Conservation (phyloP, 129 eudicot genomes). For the Heracleum sosnowskyi region DNA sequence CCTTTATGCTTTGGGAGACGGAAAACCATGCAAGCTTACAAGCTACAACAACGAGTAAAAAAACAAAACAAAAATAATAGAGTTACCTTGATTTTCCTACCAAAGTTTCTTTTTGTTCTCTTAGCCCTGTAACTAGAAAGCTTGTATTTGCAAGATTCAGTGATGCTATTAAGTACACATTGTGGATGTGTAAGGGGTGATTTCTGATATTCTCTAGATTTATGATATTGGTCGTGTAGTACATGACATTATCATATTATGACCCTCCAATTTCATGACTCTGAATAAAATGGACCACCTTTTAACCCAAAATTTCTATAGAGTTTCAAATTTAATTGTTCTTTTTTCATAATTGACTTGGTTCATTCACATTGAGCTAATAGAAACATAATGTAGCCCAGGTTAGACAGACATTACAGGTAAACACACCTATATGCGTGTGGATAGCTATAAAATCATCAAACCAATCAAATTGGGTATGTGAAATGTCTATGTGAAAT, state of each 20-base stretch:
- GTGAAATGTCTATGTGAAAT: background rate
- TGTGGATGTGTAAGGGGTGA: slow-evolving; percentile 52
- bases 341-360: background rate
- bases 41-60: background rate
- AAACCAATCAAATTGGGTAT: background rate
- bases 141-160: slow-evolving; percentile 73
- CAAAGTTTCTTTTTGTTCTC: slow-evolving; percentile 88
- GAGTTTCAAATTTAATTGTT: no score
- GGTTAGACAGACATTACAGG: no score
- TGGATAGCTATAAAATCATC: background rate
- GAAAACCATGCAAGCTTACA: background rate
- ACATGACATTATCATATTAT: background rate
- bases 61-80: background rate
- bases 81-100: slow-evolving; percentile 62
- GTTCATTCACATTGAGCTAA: background rate
- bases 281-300: background rate
- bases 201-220: slow-evolving; percentile 19
- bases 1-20: slow-evolving; percentile 6
- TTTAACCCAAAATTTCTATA: no score
- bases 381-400: no score
- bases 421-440: background rate
- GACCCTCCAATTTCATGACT: no score
- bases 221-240: background rate
- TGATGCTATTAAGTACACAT: slow-evolving; percentile 26
- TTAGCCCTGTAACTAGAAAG: slow-evolving; percentile 91